Percentiles rank a stretch among this genome's conserved stretches.
These are phyloP conservation scores for Cercospora sp. DNA, from an alignment of 2,329 filamentous ascomycete species.

Conservation along the genomic window DNA sequence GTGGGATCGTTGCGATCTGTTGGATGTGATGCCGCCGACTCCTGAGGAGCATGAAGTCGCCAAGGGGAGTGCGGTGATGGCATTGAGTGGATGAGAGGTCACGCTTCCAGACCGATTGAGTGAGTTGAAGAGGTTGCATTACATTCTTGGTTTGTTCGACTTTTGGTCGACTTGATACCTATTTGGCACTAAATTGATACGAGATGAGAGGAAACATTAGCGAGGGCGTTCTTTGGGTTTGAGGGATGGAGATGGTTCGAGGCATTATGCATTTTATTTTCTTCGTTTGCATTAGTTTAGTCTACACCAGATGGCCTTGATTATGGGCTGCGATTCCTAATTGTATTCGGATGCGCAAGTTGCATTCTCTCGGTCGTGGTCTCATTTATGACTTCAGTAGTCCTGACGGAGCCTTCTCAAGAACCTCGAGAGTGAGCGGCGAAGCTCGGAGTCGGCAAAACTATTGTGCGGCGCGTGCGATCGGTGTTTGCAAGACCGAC, in stretches of 20 bases:
- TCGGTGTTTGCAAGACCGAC: neutral
- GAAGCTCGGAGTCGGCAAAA: neutral
- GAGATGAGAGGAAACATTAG: neutral
- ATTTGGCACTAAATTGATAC: neutral
- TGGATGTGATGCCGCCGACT: neutral
- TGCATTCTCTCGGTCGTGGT: too few relatives aligned
- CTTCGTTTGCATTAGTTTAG: neutral
- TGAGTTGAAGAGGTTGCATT: neutral
- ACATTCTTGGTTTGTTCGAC: neutral
- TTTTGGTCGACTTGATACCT: neutral
- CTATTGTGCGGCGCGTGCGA: neutral
- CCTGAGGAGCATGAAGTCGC: slow-evolving; percentile 4
- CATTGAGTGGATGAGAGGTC: neutral
- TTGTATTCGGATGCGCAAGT: neutral
- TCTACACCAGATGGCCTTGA: neutral
- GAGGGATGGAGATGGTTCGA: neutral
- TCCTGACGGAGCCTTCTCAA: too few relatives aligned
- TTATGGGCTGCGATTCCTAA: neutral
- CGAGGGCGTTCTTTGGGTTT: neutral
- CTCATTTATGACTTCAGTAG: too few relatives aligned
- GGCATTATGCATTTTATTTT: neutral
- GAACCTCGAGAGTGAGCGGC: too few relatives aligned
- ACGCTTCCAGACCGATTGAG: neutral
- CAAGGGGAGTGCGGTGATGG: neutral
- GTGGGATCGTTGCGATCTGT: slow-evolving; percentile 1